Percentiles rank a stretch among this genome's conserved stretches.
These are phyloP conservation scores for Pichia nakasei DNA, from an alignment of 805 yeast genomes.

Conservation along the genomic window DNA sequence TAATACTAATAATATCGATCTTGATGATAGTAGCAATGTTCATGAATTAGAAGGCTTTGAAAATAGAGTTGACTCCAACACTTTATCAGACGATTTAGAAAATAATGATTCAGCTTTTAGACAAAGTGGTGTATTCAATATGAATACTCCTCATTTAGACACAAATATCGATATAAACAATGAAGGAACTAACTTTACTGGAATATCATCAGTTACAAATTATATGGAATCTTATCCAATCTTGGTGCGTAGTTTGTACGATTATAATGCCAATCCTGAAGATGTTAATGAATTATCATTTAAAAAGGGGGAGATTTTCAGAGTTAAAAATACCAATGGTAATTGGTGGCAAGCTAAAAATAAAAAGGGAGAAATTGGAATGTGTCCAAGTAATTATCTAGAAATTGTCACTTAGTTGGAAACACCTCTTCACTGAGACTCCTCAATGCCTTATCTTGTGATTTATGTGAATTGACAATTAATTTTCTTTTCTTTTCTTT, in stretches of 20 bases:
- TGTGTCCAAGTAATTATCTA: constrained; percentile 92
- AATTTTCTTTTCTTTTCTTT: too few relatives aligned
- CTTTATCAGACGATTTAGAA: constrained; percentile 2
- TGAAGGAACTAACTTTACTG: constrained; percentile 8
- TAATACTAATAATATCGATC: background rate
- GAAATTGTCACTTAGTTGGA: constrained; percentile 43
- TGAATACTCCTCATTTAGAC: background rate
- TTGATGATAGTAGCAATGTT: constrained; percentile 2
- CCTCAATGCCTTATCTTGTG: too few relatives aligned
- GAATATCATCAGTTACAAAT: constrained; percentile 5
- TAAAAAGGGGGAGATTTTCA: constrained; percentile 82
- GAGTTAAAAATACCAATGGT: constrained; percentile 87
- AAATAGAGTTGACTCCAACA: constrained; percentile 5
- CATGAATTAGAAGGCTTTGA: constrained; percentile 12
- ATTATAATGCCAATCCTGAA: constrained; percentile 82
- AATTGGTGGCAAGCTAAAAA: constrained; percentile 98
- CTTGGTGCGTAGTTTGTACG: constrained; percentile 77
- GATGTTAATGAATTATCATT: constrained; percentile 91
- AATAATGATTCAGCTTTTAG: constrained; percentile 8
- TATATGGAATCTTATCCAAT: constrained; percentile 50
- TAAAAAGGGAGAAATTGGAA: constrained; percentile 86
- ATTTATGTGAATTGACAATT: too few relatives aligned
- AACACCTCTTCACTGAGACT: background rate
- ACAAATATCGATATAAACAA: background rate
- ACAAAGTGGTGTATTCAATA: constrained; percentile 8